phyloP scores from a whole-genome alignment of 306 rosid species.

The Arachis stenosperma region DNA sequence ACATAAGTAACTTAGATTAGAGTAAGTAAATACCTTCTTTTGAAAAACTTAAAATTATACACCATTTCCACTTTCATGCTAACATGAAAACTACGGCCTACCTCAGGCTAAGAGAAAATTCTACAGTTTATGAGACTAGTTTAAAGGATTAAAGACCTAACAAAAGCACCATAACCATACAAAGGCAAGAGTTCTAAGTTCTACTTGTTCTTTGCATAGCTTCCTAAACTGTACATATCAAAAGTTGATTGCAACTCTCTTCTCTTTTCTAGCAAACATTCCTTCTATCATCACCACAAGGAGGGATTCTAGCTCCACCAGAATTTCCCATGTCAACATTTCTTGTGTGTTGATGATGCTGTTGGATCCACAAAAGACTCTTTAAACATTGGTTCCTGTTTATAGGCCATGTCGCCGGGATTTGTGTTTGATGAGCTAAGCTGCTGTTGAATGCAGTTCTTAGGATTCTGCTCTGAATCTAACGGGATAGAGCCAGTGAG shows the following conservation, averaged over 20 bases:
- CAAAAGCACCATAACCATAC: slow-evolving; percentile 14
- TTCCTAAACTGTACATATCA: slow-evolving; percentile 39
- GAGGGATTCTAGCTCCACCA: slow-evolving; percentile 42
- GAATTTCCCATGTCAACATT: slow-evolving; percentile 45
- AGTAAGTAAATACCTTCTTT: not conserved
- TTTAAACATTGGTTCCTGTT: slow-evolving; percentile 41
- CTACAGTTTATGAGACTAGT: slow-evolving; percentile 29
- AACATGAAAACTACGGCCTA: slow-evolving; percentile 35
- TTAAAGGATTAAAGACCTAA: slow-evolving; percentile 23
- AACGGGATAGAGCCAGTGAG: slow-evolving; percentile 68
- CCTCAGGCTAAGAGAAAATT: slow-evolving; percentile 22
- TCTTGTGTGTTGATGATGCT: slow-evolving; percentile 25
- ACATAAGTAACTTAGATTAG: slow-evolving; percentile 21
- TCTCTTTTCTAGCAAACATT: slow-evolving; percentile 45
- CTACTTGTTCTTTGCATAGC: slow-evolving; percentile 23
- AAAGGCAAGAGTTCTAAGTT: slow-evolving; percentile 19
- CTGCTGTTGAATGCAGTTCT: slow-evolving; percentile 56
- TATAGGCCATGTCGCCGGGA: slow-evolving; percentile 38
- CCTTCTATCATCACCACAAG: slow-evolving; percentile 46
- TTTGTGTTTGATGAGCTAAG: slow-evolving; percentile 47
- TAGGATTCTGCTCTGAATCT: slow-evolving; percentile 51
- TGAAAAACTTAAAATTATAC: slow-evolving; percentile 23
- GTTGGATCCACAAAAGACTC: slow-evolving; percentile 46
- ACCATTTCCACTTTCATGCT: slow-evolving; percentile 13
- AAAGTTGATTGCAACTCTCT: slow-evolving; percentile 20